Percentiles rank a stretch among this genome's conserved stretches.
These are phyloP conservation scores for Protea cynaroides DNA, from an alignment of 164 flowering plant genomes.

Conservation along the genomic window DNA sequence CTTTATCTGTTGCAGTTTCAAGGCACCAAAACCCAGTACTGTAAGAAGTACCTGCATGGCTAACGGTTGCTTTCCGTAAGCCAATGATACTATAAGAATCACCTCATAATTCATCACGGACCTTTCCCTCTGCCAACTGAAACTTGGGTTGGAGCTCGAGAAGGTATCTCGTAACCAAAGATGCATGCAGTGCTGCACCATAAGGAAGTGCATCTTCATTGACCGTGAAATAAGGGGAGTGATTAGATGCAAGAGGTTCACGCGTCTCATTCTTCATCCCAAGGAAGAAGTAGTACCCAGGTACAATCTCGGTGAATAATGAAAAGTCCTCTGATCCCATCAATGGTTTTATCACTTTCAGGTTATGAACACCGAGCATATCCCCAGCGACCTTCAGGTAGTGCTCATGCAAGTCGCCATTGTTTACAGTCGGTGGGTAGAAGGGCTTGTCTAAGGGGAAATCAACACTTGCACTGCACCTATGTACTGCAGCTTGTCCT, in stretches of 20 bases:
- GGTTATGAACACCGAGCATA: constrained; percentile 31
- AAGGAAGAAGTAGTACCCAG: constrained; percentile 37
- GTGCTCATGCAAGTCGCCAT: constrained; percentile 30
- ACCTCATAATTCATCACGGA: constrained; percentile 22
- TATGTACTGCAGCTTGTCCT: constrained; percentile 53
- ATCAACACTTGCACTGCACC: constrained; percentile 46
- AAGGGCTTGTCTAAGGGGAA: constrained; percentile 24
- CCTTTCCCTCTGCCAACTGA: constrained; percentile 4
- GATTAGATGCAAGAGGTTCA: constrained; percentile 21
- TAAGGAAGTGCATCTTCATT: constrained; percentile 62
- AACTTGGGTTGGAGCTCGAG: constrained; percentile 14
- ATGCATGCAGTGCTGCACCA: constrained; percentile 82
- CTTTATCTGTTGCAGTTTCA: not conserved
- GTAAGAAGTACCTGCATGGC: not conserved
- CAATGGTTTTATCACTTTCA: constrained; percentile 28
- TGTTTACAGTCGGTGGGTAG: constrained; percentile 38
- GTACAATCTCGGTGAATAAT: constrained; percentile 36
- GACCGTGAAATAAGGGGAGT: constrained; percentile 51
- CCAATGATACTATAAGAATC: not conserved
- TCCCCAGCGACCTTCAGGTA: constrained; percentile 31
- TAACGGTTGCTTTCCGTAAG: too few species aligned
- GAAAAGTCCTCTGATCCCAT: constrained; percentile 61
- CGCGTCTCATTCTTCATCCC: constrained; percentile 49
- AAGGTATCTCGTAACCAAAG: constrained; percentile 55
- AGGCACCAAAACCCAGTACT: not conserved